These are phyloP conservation scores for Dissophora globulifera DNA, from an alignment of 192 early-diverging fungal genomes.

Conservation along the genomic window DNA sequence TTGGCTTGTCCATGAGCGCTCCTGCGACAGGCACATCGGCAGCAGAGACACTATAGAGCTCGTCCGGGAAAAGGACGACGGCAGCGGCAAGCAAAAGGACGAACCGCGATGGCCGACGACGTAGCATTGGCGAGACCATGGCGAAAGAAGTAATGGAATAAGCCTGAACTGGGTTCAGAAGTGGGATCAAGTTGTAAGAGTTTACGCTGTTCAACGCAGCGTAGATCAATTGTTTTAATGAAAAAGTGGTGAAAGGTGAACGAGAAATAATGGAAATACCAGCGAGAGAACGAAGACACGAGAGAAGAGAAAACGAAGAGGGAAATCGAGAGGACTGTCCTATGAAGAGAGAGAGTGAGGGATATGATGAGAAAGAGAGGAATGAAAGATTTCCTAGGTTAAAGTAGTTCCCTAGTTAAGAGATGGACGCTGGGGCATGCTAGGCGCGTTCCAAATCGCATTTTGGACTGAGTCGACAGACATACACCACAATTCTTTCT, in stretches of 20 bases:
- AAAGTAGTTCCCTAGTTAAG: background rate
- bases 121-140: constrained; percentile 5
- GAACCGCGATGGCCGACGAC: constrained; percentile 11
- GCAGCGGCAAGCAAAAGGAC: constrained; percentile 2
- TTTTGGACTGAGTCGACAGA: constrained; percentile 13
- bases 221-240: too few species aligned
- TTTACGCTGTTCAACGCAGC: too few species aligned
- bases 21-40: background rate
- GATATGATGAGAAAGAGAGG: background rate
- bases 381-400: too few species aligned
- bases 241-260: too few species aligned
- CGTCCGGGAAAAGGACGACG: background rate
- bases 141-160: too few species aligned
- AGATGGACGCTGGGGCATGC: background rate
- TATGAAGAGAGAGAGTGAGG: too few species aligned
- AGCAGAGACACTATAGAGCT: background rate
- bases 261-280: too few species aligned
- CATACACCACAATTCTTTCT: too few species aligned
- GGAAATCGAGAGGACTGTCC: too few species aligned
- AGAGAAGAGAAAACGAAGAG: too few species aligned
- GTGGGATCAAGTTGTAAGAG: background rate
- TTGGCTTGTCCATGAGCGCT: background rate
- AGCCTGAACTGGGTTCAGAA: too few species aligned
- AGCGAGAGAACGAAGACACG: too few species aligned
- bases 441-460: constrained; percentile 29